phyloP scores from a whole-genome alignment of 2,329 filamentous ascomycete genomes.

The Chrysoporthe cubensis region DNA sequence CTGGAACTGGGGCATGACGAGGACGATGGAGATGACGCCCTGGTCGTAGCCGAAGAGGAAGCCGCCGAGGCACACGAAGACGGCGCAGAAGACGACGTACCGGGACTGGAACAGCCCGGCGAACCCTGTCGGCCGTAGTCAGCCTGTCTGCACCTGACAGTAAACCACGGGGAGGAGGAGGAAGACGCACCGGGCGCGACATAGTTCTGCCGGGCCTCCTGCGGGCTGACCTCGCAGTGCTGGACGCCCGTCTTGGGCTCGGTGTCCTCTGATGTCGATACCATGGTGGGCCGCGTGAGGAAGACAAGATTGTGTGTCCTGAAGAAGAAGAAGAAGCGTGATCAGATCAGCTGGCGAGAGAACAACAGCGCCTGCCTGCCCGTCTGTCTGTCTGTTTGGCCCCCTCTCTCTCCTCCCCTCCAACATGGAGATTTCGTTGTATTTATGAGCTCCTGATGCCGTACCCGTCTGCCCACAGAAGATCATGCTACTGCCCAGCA shows the following conservation, averaged over 20 bases:
- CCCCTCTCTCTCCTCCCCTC: too few species aligned
- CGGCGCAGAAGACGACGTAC: constrained; percentile 11
- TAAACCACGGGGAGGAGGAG: background rate
- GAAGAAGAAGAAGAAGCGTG: too few species aligned
- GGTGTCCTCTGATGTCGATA: background rate
- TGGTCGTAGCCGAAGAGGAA: constrained; percentile 34
- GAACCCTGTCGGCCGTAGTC: background rate
- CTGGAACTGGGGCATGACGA: constrained; percentile 43
- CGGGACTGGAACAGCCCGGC: background rate
- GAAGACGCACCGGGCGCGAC: background rate
- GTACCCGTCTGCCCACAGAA: background rate
- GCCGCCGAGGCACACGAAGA: constrained; percentile 19
- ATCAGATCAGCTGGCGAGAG: too few species aligned
- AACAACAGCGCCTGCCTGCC: too few species aligned
- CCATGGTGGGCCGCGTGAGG: background rate
- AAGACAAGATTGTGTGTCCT: too few species aligned
- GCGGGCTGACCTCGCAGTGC: background rate
- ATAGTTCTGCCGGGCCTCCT: background rate
- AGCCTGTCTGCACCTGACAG: background rate
- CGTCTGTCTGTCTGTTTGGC: too few species aligned
- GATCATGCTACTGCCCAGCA: too few species aligned
- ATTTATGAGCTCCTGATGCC: too few species aligned
- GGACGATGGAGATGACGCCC: constrained; percentile 45
- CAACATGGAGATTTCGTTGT: too few species aligned
- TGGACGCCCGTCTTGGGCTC: background rate